A percentile compares a stretch with the other conserved stretches of the same genome.
Evolutionary conservation across 1,139 yeast genomes (phyloP).

Genomic region (Taphrina flavorubra): DNA sequence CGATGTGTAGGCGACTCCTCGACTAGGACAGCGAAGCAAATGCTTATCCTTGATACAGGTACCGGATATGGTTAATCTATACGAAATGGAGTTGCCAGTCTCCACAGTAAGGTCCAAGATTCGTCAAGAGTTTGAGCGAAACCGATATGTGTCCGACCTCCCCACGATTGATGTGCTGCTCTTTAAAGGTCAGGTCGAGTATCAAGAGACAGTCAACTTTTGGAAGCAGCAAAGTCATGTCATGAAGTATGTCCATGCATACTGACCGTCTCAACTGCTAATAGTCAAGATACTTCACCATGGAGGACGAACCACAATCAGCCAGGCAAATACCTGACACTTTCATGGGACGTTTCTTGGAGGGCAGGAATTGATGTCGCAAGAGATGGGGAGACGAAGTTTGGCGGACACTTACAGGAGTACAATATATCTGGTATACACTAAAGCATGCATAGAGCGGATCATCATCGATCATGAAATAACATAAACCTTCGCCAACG

Average conservation of each 20-base stretch:
- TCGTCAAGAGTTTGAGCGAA: conserved; percentile 88
- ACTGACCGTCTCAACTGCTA: not conserved
- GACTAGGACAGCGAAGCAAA: not conserved
- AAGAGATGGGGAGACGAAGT: not conserved
- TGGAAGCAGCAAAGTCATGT: conserved; percentile 93
- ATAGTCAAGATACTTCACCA: conserved; percentile 25
- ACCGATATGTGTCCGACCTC: conserved; percentile 71
- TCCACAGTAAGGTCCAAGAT: conserved; percentile 79
- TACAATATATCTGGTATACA: not conserved
- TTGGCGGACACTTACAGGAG: not conserved
- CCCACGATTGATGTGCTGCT: conserved; percentile 70
- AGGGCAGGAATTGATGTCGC: conserved; percentile 26
- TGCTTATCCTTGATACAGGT: conserved; percentile 38
- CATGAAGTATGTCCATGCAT: conserved; percentile 60
- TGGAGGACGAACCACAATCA: conserved; percentile 40
- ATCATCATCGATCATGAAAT: not conserved
- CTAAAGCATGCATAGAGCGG: conserved; percentile 17
- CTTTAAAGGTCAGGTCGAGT: conserved; percentile 83
- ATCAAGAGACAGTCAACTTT: conserved; percentile 80
- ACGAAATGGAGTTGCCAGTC: conserved; percentile 84
- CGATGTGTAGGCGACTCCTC: conserved; percentile 49
- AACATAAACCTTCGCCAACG: conserved; percentile 4
- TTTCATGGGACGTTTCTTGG: conserved; percentile 38
- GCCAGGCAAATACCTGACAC: conserved; percentile 27
- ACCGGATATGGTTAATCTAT: conserved; percentile 52